Evolutionary conservation across 2,329 filamentous ascomycete species (phyloP), one percentile per base, ranked within the genome.

Genomic region (Penicillium capsulatum): DNA sequence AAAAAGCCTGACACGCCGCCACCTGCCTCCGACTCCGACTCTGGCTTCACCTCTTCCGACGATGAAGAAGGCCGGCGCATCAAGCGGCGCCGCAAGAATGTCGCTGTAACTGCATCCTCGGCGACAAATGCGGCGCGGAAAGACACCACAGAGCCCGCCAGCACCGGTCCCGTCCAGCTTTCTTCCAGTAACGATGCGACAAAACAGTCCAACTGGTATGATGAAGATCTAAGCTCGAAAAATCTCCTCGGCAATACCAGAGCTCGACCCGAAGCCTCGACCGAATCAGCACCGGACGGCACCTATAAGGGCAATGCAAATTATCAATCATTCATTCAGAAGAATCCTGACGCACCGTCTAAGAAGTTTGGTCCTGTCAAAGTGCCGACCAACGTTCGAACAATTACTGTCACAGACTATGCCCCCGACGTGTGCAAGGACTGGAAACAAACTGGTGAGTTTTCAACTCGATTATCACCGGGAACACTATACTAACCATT

Each of bases 361-460:
- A 76, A 81, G 48, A 74, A 78, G 24, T 83, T 95, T 19, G 92
- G 92, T 0, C 92, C 92, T 0, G 76, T 94, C 46, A 95, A 95
- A 65, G 84, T 65, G 1, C 77, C 91, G 0, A 86, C 86, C 1
- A 97, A 97, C 57, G 83, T 98, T 40, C 81, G 92, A 36, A 94
- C 86, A 2, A 84, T 94, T 48, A 97, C 90, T 0, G 77, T 91
- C 5, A 94, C 81, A 20, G 92, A 98, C 60, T 97, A 87, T 60
- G 84, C 86, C 0, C 88, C 91, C 0, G 91, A 97, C 51, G 86
- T 94, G 0, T 98, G 92, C 68, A 97, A 97, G 64, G 92, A 97
- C 60, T 92, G 87, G 66, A 91, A 91, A 53, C 77, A 86, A 55
- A 92, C 83, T 0, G 84, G 1, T 83, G 40, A 17, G n/a, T 30